phyloP scores from a whole-genome alignment of 352 stramenopile species.

The Pythium oligandrum region DNA sequence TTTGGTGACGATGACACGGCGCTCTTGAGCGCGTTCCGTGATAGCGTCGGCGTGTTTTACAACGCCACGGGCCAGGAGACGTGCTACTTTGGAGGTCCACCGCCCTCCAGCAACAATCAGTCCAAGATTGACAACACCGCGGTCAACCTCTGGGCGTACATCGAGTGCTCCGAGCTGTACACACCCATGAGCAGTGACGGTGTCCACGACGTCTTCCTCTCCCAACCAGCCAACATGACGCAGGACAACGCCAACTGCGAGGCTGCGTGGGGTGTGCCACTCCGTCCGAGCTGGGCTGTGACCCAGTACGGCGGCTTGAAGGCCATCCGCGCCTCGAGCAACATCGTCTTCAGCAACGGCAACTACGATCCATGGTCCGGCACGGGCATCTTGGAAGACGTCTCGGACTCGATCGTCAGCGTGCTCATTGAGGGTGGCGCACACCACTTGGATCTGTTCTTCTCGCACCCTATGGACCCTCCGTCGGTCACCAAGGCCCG shows the following conservation, averaged over 20 bases:
- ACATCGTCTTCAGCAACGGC: constrained; percentile 91
- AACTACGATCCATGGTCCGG: constrained; percentile 82
- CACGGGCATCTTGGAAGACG: constrained; percentile 54
- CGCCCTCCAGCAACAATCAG: constrained; percentile 1
- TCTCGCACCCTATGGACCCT: constrained; percentile 44
- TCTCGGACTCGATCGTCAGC: constrained; percentile 45
- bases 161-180: constrained; percentile 44
- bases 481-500: constrained; percentile 28
- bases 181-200: constrained; percentile 38
- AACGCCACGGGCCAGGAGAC: constrained; percentile 28
- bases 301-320: constrained; percentile 39
- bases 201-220: constrained; percentile 70
- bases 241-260: constrained; percentile 34
- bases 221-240: constrained; percentile 24
- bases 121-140: constrained; percentile 1
- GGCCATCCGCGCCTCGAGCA: constrained; percentile 39
- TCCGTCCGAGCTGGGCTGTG: constrained; percentile 29
- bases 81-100: constrained; percentile 21
- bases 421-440: constrained; percentile 42
- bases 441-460: constrained; percentile 77
- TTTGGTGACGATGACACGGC: constrained; percentile 11
- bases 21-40: constrained; percentile 26
- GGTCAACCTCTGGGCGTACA: constrained; percentile 41
- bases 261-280: constrained; percentile 31
- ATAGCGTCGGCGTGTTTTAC: constrained; percentile 31